These are phyloP conservation scores for Pestalotiopsis sp. DNA, from an alignment of 2,329 filamentous ascomycete genomes.

Conservation along the genomic window DNA sequence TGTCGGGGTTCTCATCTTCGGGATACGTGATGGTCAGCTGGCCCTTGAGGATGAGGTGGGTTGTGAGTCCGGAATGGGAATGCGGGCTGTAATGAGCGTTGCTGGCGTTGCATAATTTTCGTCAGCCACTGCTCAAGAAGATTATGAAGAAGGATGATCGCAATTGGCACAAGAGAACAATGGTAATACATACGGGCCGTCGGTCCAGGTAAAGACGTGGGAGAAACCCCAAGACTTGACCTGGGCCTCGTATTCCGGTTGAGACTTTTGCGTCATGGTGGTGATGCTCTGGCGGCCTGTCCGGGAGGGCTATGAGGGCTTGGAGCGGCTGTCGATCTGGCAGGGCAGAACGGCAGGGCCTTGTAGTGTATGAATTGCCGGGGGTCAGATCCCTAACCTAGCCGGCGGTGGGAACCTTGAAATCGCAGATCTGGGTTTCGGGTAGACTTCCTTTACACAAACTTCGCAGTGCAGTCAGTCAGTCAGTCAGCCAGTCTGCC, in stretches of 20 bases:
- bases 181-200: slow-evolving; percentile 68
- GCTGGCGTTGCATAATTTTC: slow-evolving; percentile 39
- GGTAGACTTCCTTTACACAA: not conserved
- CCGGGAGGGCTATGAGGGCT: not conserved
- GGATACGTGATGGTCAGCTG: slow-evolving; percentile 70
- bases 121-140: too few relatives aligned
- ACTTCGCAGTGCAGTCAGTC: too few relatives aligned
- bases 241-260: slow-evolving; percentile 52
- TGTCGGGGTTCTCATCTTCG: slow-evolving; percentile 54
- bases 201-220: slow-evolving; percentile 73
- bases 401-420: not conserved
- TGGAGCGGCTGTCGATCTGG: not conserved
- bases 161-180: too few relatives aligned
- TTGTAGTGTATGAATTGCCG: too few relatives aligned
- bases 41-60: slow-evolving; percentile 69
- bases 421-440: not conserved
- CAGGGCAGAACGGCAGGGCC: not conserved
- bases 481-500: not conserved
- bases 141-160: too few relatives aligned
- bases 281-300: not conserved
- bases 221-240: slow-evolving; percentile 71
- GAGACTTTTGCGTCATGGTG: slow-evolving; percentile 9
- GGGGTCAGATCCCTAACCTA: not conserved
- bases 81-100: slow-evolving; percentile 72
- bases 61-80: slow-evolving; percentile 65